A percentile compares a stretch with the other conserved stretches of the same genome.
phyloP scores from a whole-genome alignment of 208 protist genomes.

The Trypanosoma lewisi region DNA sequence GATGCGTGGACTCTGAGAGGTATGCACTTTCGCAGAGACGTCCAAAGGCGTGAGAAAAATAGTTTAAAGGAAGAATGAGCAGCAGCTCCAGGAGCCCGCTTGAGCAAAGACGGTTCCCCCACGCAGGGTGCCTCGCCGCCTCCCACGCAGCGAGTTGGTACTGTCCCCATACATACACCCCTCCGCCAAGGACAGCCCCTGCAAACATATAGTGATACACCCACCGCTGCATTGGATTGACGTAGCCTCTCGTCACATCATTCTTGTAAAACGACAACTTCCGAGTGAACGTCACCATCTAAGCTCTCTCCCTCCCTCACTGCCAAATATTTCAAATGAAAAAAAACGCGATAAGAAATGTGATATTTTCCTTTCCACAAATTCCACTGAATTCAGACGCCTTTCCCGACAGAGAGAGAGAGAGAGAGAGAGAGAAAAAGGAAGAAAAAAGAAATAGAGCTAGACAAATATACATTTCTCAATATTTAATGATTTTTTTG shows the following conservation, averaged over 20 bases:
- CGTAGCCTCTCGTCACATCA: conserved; percentile 29
- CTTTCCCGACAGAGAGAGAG: too few species aligned
- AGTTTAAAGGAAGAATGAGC: conserved; percentile 64
- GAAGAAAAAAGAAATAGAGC: too few species aligned
- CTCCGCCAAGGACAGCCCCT: conserved; percentile 28
- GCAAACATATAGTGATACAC: conserved; percentile 62
- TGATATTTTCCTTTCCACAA: background rate
- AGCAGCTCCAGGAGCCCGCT: conserved; percentile 61
- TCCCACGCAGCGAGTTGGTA: conserved; percentile 70
- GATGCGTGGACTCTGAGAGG: conserved; percentile 51
- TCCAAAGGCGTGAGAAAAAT: conserved; percentile 49
- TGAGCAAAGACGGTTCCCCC: conserved; percentile 47
- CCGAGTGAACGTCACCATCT: conserved; percentile 12
- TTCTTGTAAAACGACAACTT: conserved; percentile 56
- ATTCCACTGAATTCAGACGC: background rate
- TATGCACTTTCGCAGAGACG: conserved; percentile 35
- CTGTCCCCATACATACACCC: conserved; percentile 31
- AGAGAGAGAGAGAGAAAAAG: too few species aligned
- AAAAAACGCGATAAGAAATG: background rate
- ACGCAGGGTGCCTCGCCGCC: conserved; percentile 38
- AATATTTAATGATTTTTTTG: too few species aligned
- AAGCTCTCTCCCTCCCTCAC: background rate
- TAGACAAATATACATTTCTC: too few species aligned
- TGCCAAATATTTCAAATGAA: background rate
- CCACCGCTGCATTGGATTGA: conserved; percentile 75